Base-by-base conservation (phyloP, 2,329 filamentous ascomycete genomes). In the Botrytis byssoidea region DNA sequence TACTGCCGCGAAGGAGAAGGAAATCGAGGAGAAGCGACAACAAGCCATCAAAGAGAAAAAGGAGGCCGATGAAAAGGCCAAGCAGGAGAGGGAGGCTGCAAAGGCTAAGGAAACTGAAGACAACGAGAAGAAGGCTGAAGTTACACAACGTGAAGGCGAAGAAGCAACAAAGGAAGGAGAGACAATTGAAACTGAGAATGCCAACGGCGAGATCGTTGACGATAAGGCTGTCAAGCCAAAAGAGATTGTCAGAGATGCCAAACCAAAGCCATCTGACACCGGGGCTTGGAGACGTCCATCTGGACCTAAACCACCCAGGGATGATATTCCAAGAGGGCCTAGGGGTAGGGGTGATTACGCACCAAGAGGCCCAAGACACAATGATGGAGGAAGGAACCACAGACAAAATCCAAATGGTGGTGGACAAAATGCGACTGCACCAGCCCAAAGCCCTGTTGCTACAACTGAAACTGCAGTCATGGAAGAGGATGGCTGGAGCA, bases 11-110 rank as follows among this genome's bases (percentile, higher is more conserved):
- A 91, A 93, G 77, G 95, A 98, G 85, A 92, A 91, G 79, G 91
- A 97, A 82, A 90, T 99, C 74, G 95, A 97, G 80, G 94, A 97
- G 85, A 97, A 94, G 87, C 89, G 92, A 77, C 86, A 92, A 79
- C 86, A 93, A 74, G 88, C 89, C 10, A 76, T 94, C 40, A 90
- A 90, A 76, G 91, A 96, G 83, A 97, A 97, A 89, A 93, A 91
- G 81, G 93, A 90, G 70, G 90, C 91, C 77, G 87, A 87, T 70
- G 85, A 88, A 55, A 84, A 85, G 69, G 83, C 82, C 18, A 82
- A 79, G 71, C 85, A 93, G 79, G 92, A 94, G 77, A 87, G 88
- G 81, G 91, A 92, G 78, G 87, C 89, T 68, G 80, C 80, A 4
- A 79, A 80, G 67, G 78, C 79, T 35, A 77, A 76, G 55, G 80